Percentiles rank a stretch among this genome's conserved stretches.
phyloP scores from a whole-genome alignment of 768 basidiomycete species.

The Leccinum sublutescens region DNA sequence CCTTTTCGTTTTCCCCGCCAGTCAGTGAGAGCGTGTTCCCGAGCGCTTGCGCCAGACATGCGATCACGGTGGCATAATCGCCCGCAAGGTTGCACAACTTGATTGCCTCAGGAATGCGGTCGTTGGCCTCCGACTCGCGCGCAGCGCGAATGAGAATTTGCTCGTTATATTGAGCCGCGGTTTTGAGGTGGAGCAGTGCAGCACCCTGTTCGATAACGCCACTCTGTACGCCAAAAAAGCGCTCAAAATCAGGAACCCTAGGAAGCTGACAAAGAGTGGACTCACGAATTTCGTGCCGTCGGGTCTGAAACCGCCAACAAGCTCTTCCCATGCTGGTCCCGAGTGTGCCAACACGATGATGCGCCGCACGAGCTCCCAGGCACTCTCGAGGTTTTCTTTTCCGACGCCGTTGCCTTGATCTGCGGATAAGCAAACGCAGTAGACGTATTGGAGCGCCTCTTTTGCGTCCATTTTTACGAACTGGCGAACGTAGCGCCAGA shows the following conservation, averaged over 20 bases:
- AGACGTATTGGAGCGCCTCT: slow-evolving; percentile 93
- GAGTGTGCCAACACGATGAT: slow-evolving; percentile 78
- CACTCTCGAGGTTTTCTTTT: slow-evolving; percentile 78
- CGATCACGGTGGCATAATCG: slow-evolving; percentile 83
- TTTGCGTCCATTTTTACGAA: slow-evolving; percentile 93
- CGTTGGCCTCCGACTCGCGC: slow-evolving; percentile 75
- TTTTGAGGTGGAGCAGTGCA: slow-evolving; percentile 67
- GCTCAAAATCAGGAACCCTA: background rate
- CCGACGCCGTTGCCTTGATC: slow-evolving; percentile 72
- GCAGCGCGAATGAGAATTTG: slow-evolving; percentile 85
- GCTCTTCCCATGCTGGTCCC: slow-evolving; percentile 85
- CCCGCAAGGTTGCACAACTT: slow-evolving; percentile 94
- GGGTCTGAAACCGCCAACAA: slow-evolving; percentile 88
- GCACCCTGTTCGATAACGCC: slow-evolving; percentile 87
- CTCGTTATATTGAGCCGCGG: slow-evolving; percentile 68
- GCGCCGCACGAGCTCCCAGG: slow-evolving; percentile 77
- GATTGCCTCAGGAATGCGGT: slow-evolving; percentile 86
- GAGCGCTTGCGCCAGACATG: slow-evolving; percentile 82
- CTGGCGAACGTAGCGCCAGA: slow-evolving; percentile 91
- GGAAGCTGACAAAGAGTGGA: slow-evolving; percentile 16
- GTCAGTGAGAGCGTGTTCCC: slow-evolving; percentile 76
- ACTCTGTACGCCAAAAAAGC: slow-evolving; percentile 44
- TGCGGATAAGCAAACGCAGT: slow-evolving; percentile 74
- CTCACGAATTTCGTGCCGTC: slow-evolving; percentile 90
- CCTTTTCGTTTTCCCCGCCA: slow-evolving; percentile 52